Conservation (phyloP, 768 basidiomycete species). For the Hericium coralloides region DNA sequence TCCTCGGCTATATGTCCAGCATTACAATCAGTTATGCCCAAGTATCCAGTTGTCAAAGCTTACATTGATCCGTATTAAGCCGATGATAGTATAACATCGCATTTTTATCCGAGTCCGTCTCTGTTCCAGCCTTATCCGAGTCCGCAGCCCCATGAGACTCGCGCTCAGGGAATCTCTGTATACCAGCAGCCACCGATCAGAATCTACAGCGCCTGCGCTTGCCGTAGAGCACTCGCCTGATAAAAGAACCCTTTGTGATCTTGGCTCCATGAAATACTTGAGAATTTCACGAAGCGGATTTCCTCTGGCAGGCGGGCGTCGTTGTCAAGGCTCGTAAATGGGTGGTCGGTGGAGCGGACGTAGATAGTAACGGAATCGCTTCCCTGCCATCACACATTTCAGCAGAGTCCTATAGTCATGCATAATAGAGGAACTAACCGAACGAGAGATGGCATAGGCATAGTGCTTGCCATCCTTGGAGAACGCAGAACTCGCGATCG, state of each 20-base stretch:
- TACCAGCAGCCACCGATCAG: background rate
- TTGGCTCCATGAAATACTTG: conserved; percentile 60
- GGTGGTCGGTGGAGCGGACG: conserved; percentile 51
- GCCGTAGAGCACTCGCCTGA: conserved; percentile 33
- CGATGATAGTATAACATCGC: conserved; percentile 74
- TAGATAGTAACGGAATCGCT: conserved; percentile 68
- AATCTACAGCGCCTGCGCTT: background rate
- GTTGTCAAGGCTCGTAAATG: conserved; percentile 39
- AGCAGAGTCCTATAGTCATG: background rate
- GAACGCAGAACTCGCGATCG: conserved; percentile 50
- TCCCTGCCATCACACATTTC: conserved; percentile 33
- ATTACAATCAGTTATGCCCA: background rate
- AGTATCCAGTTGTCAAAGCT: conserved; percentile 12
- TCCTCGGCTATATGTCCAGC: conserved; percentile 44
- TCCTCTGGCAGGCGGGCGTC: conserved; percentile 52
- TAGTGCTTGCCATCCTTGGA: conserved; percentile 60
- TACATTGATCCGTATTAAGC: conserved; percentile 63
- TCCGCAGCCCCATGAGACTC: conserved; percentile 34
- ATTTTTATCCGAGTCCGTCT: conserved; percentile 53
- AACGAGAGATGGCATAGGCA: conserved; percentile 69
- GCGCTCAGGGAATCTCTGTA: conserved; percentile 48
- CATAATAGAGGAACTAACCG: conserved; percentile 33
- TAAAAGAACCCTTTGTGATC: conserved; percentile 84
- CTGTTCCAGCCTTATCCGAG: conserved; percentile 46
- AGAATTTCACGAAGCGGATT: conserved; percentile 72